Evolutionary conservation across 805 yeast genomes (phyloP).

Genomic region (Metschnikowia continentalis): DNA sequence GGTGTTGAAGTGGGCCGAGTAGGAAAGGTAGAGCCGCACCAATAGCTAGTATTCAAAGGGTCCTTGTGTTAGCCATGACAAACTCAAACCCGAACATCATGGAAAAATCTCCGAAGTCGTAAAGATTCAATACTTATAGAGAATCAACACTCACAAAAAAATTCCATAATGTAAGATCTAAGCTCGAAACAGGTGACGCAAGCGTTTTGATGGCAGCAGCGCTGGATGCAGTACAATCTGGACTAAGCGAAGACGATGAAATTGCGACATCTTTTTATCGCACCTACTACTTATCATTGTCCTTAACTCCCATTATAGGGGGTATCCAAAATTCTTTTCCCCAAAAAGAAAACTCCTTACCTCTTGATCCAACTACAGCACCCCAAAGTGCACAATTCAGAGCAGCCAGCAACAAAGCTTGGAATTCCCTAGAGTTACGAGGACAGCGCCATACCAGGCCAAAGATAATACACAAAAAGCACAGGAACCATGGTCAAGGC

Average conservation of each 20-base stretch:
- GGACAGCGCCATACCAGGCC: no score
- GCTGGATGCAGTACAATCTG: conserved; percentile 1
- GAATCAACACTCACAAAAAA: no score
- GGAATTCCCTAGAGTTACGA: no score
- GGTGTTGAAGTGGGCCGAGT: conserved; percentile 50
- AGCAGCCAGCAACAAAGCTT: no score
- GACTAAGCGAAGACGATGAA: conserved; percentile 1
- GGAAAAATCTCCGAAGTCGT: neutral
- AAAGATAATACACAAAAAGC: neutral
- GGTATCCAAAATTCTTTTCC: neutral
- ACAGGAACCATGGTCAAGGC: conserved; percentile 39
- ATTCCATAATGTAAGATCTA: no score
- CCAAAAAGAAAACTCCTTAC: neutral
- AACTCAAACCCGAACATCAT: no score
- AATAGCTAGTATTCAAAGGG: neutral
- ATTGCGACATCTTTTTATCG: conserved; percentile 2
- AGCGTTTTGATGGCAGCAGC: neutral
- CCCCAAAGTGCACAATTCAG: no score
- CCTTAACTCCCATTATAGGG: neutral
- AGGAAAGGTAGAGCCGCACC: neutral
- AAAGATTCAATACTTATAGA: neutral
- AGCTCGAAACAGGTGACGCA: neutral
- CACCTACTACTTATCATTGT: neutral
- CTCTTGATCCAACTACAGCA: no score
- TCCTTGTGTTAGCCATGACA: neutral